Evolutionary conservation across 2,329 filamentous ascomycete genomes (phyloP).

Genomic region (Alternaria angustiovoidea): DNA sequence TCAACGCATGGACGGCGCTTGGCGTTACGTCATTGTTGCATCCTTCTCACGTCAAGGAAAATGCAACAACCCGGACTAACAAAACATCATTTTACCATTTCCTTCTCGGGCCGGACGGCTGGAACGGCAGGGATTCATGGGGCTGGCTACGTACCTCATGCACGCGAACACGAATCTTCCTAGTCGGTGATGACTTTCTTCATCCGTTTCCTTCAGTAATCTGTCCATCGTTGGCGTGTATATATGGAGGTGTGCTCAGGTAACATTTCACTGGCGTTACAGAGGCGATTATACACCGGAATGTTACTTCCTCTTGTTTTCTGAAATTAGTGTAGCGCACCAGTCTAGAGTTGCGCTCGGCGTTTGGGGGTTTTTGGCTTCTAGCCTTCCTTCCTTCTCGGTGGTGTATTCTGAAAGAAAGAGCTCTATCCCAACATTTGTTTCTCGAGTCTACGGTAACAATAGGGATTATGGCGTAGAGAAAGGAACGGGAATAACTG

Average conservation of each 20-base stretch:
- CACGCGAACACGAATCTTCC: conserved; percentile 28
- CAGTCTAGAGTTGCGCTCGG: conserved; percentile 18
- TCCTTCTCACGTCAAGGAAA: conserved; percentile 24
- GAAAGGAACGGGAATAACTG: conserved; percentile 7
- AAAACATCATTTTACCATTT: conserved; percentile 26
- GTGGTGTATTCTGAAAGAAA: conserved; percentile 6
- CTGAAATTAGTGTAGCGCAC: conserved; percentile 4
- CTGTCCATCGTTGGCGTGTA: conserved; percentile 28
- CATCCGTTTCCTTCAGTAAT: conserved; percentile 29
- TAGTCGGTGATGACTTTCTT: conserved; percentile 21
- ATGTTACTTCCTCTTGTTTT: conserved; percentile 2
- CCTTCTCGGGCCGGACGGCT: conserved; percentile 18
- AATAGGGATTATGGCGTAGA: conserved; percentile 20
- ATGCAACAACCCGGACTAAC: conserved; percentile 12
- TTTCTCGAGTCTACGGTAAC: conserved; percentile 25
- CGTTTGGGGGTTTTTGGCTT: conserved; percentile 21
- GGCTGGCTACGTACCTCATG: conserved; percentile 9
- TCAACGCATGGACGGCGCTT: conserved; percentile 42
- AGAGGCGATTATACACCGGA: conserved; percentile 24
- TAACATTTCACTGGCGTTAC: conserved; percentile 32
- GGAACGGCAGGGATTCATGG: conserved; percentile 18
- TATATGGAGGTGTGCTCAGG: conserved; percentile 23
- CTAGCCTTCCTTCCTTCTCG: conserved; percentile 22
- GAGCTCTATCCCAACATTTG: conserved; percentile 26
- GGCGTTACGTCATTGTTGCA: conserved; percentile 39